Evolutionary conservation across 2,329 filamentous ascomycete species (phyloP).

Genomic region (Beauveria sp.): DNA sequence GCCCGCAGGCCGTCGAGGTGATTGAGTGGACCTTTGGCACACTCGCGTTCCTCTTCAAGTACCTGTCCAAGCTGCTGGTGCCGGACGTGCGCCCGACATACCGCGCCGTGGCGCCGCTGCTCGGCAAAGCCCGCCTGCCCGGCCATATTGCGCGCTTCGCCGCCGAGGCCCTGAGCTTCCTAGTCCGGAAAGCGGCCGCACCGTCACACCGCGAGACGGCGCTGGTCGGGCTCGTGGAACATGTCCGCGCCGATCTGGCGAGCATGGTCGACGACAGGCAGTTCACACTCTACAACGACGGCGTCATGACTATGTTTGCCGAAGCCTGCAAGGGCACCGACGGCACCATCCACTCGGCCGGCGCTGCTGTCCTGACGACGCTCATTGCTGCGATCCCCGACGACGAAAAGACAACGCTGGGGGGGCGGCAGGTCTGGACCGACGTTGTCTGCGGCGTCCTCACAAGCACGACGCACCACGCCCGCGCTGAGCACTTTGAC

Average conservation of each 20-base stretch:
- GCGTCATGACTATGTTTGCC: conserved; percentile 84
- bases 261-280: conserved; percentile 46
- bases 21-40: conserved; percentile 97
- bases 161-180: conserved; percentile 88
- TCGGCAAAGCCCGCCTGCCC: conserved; percentile 77
- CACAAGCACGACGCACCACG: conserved; percentile 76
- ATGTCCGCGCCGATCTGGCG: conserved; percentile 63
- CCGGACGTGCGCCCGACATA: conserved; percentile 80
- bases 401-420: conserved; percentile 39
- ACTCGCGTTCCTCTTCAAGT: conserved; percentile 94
- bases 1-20: conserved; percentile 73
- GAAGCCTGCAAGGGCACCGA: conserved; percentile 67
- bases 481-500: conserved; percentile 63
- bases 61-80: conserved; percentile 79
- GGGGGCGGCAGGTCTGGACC: conserved; percentile 44
- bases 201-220: conserved; percentile 68
- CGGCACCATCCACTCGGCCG: conserved; percentile 51
- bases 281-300: conserved; percentile 68
- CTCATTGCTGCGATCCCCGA: conserved; percentile 45
- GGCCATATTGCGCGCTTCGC: conserved; percentile 86
- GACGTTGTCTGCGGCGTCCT: conserved; percentile 69
- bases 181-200: conserved; percentile 80
- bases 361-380: conserved; percentile 42
- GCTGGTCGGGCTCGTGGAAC: conserved; percentile 61
- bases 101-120: conserved; percentile 71